Percentiles rank a stretch among this genome's conserved stretches.
These are phyloP conservation scores for Tubosaeta sp. DNA, from an alignment of 768 basidiomycete genomes.

Conservation along the genomic window DNA sequence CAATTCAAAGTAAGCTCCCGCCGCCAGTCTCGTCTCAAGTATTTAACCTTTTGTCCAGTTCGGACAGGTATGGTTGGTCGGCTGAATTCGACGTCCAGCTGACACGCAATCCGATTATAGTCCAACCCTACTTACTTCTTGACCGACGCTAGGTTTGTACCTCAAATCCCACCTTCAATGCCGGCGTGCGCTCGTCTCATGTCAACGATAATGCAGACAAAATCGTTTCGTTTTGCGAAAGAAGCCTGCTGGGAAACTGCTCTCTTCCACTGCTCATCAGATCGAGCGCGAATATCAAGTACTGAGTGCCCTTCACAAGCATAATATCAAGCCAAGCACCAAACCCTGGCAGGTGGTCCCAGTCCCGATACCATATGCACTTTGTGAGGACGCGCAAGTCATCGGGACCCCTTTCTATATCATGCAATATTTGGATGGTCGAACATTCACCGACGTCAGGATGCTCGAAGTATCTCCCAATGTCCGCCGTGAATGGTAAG, in stretches of 20 bases:
- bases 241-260: slow-evolving; percentile 83
- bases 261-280: slow-evolving; percentile 91
- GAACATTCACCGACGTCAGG: slow-evolving; percentile 84
- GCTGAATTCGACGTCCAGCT: background rate
- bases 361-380: slow-evolving; percentile 75
- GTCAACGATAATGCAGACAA: slow-evolving; percentile 33
- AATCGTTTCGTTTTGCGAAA: slow-evolving; percentile 82
- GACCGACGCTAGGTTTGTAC: slow-evolving; percentile 63
- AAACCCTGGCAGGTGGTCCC: slow-evolving; percentile 58
- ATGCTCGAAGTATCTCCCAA: slow-evolving; percentile 65
- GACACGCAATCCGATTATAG: slow-evolving; percentile 36
- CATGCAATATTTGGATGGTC: slow-evolving; percentile 93
- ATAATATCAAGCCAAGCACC: slow-evolving; percentile 59
- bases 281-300: slow-evolving; percentile 91
- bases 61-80: slow-evolving; percentile 62
- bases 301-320: slow-evolving; percentile 67
- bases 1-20: slow-evolving; percentile 78
- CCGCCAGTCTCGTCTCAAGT: background rate
- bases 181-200: background rate
- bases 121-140: slow-evolving; percentile 97
- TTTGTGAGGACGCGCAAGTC: slow-evolving; percentile 75
- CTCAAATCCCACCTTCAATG: background rate
- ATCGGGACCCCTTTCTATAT: slow-evolving; percentile 92
- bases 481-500: slow-evolving; percentile 71
- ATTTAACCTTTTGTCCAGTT: slow-evolving; percentile 48